phyloP scores from a whole-genome alignment of 176 grass and related monocot genomes.

The Areca catechu region DNA sequence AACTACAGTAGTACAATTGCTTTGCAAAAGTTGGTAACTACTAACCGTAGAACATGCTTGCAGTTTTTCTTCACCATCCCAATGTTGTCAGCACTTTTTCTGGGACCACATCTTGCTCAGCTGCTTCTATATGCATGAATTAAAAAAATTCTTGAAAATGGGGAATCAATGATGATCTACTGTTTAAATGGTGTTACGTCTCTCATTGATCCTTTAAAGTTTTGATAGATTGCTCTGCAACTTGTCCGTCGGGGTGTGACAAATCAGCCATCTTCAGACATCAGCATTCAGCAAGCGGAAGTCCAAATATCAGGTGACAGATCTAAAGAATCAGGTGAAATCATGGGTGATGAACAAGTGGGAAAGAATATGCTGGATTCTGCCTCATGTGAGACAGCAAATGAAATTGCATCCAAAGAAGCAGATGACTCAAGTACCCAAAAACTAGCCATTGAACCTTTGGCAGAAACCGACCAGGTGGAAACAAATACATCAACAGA shows the following conservation, averaged over 20 bases:
- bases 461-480: background rate
- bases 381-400: conserved; percentile 3
- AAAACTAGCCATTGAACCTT: background rate
- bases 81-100: too few relatives aligned
- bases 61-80: too few relatives aligned
- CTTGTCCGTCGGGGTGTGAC: conserved; percentile 69
- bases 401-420: background rate
- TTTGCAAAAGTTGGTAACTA: too few relatives aligned
- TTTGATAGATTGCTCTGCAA: conserved; percentile 65
- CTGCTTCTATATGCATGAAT: too few relatives aligned
- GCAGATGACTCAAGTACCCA: too few relatives aligned
- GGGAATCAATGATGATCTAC: too few relatives aligned
- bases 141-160: too few relatives aligned
- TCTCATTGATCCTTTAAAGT: background rate
- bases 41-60: too few relatives aligned
- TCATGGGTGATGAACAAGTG: background rate
- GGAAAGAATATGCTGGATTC: conserved; percentile 13
- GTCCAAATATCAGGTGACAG: too few relatives aligned
- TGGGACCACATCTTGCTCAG: too few relatives aligned
- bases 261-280: conserved; percentile 35
- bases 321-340: conserved; percentile 21
- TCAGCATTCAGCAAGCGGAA: conserved; percentile 12
- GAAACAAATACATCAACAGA: background rate
- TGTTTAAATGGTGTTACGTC: too few relatives aligned
- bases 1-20: too few relatives aligned